Evolutionary conservation across 164 flowering plant species (phyloP).

Genomic region (Cinnamomum micranthum): DNA sequence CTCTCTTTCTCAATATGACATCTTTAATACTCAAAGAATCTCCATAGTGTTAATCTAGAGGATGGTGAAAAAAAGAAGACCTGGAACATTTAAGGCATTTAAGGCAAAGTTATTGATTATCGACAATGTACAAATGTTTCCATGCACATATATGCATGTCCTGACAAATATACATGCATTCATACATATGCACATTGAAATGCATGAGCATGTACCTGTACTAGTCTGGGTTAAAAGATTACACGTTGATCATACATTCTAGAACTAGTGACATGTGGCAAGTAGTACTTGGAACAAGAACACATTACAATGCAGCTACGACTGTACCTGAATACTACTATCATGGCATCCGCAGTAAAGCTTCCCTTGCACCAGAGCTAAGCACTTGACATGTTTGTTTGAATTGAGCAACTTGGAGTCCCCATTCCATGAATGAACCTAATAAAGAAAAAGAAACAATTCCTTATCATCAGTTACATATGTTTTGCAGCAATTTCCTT

Average conservation of each 20-base stretch:
- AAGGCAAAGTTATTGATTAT: neutral
- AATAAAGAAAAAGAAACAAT: neutral
- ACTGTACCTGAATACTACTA: constrained; percentile 66
- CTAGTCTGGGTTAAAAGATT: neutral
- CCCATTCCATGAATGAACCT: constrained; percentile 83
- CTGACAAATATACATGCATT: neutral
- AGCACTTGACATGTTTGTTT: constrained; percentile 54
- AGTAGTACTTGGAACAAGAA: neutral
- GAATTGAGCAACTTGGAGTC: constrained; percentile 49
- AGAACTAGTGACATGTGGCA: neutral
- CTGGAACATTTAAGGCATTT: neutral
- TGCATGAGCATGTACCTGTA: neutral
- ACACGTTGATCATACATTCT: neutral
- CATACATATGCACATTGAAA: neutral
- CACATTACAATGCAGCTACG: neutral
- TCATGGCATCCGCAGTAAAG: constrained; percentile 77
- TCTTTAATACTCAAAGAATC: neutral
- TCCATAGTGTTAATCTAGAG: neutral
- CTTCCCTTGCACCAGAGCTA: constrained; percentile 60
- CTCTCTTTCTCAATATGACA: neutral
- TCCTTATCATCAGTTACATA: neutral
- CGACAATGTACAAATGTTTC: neutral
- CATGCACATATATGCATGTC: neutral
- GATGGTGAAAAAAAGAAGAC: neutral
- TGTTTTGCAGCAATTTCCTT: neutral